These are phyloP conservation scores for Barnettozyma populi DNA, from an alignment of 805 yeast genomes.

Conservation along the genomic window DNA sequence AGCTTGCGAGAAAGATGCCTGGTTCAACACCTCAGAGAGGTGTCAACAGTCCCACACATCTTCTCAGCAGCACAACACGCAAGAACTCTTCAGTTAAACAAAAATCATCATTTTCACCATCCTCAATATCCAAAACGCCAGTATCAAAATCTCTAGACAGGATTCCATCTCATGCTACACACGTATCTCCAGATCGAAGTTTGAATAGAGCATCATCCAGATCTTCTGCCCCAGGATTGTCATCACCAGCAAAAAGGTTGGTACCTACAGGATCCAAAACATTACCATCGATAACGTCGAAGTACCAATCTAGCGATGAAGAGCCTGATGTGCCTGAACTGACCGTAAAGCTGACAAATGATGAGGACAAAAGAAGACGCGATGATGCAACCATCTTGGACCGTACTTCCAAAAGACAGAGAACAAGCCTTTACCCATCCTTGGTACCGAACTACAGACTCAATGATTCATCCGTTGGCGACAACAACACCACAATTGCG, in stretches of 20 bases:
- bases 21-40: not conserved
- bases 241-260: slow-evolving; percentile 4
- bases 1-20: not conserved
- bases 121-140: not conserved
- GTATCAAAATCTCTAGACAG: not conserved
- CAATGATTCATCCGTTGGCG: not conserved
- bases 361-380: slow-evolving; percentile 1
- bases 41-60: not conserved
- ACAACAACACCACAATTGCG: not conserved
- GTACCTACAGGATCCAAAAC: not conserved
- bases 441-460: slow-evolving; percentile 3
- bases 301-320: slow-evolving; percentile 23
- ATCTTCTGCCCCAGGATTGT: not conserved
- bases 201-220: not conserved
- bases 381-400: not conserved
- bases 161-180: not conserved
- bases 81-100: not conserved
- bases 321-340: slow-evolving; percentile 21
- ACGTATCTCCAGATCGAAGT: not conserved
- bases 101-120: not conserved
- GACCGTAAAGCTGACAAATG: slow-evolving; percentile 12
- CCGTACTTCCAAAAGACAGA: slow-evolving; percentile 2
- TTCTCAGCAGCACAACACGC: not conserved
- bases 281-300: slow-evolving; percentile 6
- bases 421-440: slow-evolving; percentile 3